Evolutionary conservation across 352 stramenopile genomes (phyloP).

Genomic region (Phytophthora kernoviae): DNA sequence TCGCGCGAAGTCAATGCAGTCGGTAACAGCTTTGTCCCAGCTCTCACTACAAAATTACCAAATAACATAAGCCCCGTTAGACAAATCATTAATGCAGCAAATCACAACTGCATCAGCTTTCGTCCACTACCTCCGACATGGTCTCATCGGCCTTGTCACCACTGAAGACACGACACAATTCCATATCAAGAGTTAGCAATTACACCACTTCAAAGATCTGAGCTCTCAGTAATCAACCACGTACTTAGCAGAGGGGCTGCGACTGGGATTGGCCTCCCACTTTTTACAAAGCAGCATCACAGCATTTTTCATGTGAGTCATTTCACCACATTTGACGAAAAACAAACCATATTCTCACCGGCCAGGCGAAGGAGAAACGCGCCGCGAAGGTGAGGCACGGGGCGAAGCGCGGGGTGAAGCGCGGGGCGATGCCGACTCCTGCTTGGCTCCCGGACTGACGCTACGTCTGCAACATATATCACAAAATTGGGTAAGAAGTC

Average conservation of each 20-base stretch:
- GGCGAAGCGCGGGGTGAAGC: slow-evolving; percentile 19
- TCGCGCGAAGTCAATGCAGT: slow-evolving; percentile 4
- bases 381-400: slow-evolving; percentile 17
- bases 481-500: neutral
- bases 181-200: neutral
- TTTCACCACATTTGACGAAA: neutral
- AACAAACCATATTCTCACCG: slow-evolving; percentile 13
- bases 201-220: neutral
- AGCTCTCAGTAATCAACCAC: neutral
- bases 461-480: slow-evolving; percentile 20
- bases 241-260: slow-evolving; percentile 25
- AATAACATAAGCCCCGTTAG: slow-evolving; percentile 1
- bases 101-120: slow-evolving; percentile 1
- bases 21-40: slow-evolving; percentile 13
- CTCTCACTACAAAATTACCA: slow-evolving; percentile 24
- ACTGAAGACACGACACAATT: slow-evolving; percentile 3
- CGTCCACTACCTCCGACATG: slow-evolving; percentile 25
- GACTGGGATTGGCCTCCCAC: slow-evolving; percentile 14
- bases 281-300: neutral
- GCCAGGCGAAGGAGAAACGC: slow-evolving; percentile 26
- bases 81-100: neutral
- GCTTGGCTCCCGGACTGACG: slow-evolving; percentile 22
- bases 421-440: slow-evolving; percentile 14
- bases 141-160: slow-evolving; percentile 17
- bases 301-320: neutral